Percentiles rank a stretch among this genome's conserved stretches.
These are phyloP conservation scores for Cupressus sempervirens DNA, from an alignment of 75 land plant genomes.

Conservation along the genomic window DNA sequence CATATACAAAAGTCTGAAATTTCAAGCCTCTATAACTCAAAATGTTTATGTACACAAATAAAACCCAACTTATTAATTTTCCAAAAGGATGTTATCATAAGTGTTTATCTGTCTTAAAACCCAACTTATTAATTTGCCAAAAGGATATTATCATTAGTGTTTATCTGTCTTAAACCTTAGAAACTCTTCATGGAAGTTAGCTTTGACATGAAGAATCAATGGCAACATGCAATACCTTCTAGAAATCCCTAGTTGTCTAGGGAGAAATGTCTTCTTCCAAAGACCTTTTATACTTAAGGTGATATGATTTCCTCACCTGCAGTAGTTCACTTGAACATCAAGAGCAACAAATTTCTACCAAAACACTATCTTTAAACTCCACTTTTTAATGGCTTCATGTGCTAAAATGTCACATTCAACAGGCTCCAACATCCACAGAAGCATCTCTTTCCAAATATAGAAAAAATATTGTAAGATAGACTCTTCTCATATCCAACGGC, in stretches of 20 bases:
- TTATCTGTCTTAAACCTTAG: too few species aligned
- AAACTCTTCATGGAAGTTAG: not conserved
- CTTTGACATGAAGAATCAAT: not conserved
- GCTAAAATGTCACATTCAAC: constrained; percentile 69
- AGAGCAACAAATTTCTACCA: constrained; percentile 53
- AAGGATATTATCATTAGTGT: not conserved
- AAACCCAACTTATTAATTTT: not conserved
- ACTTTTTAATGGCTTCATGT: constrained; percentile 19
- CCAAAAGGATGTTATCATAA: not conserved
- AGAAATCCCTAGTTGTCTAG: constrained; percentile 39
- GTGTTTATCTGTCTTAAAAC: too few species aligned
- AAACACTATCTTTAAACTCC: constrained; percentile 22
- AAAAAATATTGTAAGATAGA: not conserved
- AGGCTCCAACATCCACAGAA: constrained; percentile 71
- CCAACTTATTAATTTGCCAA: not conserved
- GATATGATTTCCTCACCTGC: constrained; percentile 43
- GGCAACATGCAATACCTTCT: constrained; percentile 30
- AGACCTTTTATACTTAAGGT: constrained; percentile 41
- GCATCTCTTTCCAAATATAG: constrained; percentile 32
- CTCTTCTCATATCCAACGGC: not conserved
- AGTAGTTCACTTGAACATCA: constrained; percentile 40
- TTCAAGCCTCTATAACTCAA: too few species aligned
- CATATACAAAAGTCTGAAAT: not conserved
- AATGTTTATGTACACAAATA: too few species aligned
- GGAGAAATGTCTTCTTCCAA: constrained; percentile 61